Evolutionary conservation across 2,329 filamentous ascomycete species (phyloP).

Genomic region (Tolypocladium ovalisporum): DNA sequence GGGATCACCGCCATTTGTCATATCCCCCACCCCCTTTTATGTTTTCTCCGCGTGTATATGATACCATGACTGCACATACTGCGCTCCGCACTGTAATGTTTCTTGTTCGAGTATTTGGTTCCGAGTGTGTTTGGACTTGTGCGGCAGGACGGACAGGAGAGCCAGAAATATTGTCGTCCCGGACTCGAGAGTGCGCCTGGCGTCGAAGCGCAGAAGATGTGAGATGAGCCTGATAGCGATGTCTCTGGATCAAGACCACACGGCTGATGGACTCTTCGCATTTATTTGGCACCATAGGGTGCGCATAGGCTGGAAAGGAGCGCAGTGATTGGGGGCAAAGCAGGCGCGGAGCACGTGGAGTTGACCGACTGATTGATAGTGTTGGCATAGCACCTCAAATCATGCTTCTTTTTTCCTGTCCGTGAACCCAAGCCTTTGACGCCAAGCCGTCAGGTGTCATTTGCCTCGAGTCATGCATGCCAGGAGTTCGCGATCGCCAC

Average conservation of each 20-base stretch:
- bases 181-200: background rate
- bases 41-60: slow-evolving; percentile 19
- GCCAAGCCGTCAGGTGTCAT: background rate
- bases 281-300: background rate
- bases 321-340: background rate
- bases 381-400: background rate
- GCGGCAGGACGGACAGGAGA: background rate
- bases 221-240: background rate
- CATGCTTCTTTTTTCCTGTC: background rate
- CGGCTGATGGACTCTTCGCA: background rate
- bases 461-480: background rate
- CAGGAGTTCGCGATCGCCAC: too few species aligned
- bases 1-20: slow-evolving; percentile 6
- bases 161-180: background rate
- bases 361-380: background rate
- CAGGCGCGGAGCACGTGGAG: background rate
- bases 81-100: slow-evolving; percentile 4
- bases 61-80: slow-evolving; percentile 23
- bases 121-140: background rate
- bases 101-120: background rate
- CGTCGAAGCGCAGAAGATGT: background rate
- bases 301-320: background rate
- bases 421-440: background rate
- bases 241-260: background rate
- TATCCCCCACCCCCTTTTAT: slow-evolving; percentile 6